These are phyloP conservation scores for Prunus mongolica DNA, from an alignment of 306 rosid species.

Conservation along the genomic window DNA sequence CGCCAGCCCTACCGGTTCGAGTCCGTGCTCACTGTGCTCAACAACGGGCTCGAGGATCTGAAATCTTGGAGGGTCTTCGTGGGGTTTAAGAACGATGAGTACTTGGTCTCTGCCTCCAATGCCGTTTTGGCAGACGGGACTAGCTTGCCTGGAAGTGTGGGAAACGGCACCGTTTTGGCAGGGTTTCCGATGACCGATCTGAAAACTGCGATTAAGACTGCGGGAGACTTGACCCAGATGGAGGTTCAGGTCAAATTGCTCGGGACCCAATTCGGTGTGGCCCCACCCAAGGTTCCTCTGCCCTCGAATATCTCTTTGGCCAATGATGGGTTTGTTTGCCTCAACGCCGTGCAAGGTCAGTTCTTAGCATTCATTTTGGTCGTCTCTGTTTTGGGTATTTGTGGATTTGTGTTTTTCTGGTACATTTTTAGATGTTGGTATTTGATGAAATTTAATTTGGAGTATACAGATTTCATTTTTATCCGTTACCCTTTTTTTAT, in stretches of 20 bases:
- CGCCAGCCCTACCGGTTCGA: slow-evolving; percentile 74
- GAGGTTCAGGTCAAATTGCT: slow-evolving; percentile 54
- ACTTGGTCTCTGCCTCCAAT: slow-evolving; percentile 63
- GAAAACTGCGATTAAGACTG: slow-evolving; percentile 83
- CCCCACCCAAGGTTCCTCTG: slow-evolving; percentile 62
- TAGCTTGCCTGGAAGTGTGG: slow-evolving; percentile 54
- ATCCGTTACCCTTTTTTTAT: neutral
- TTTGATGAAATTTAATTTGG: neutral
- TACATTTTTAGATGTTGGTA: neutral
- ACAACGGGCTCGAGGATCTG: slow-evolving; percentile 75
- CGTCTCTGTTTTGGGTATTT: neutral
- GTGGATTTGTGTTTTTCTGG: neutral
- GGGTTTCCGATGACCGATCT: slow-evolving; percentile 84
- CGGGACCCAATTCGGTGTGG: slow-evolving; percentile 83
- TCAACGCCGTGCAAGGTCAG: slow-evolving; percentile 49
- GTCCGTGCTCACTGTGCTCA: slow-evolving; percentile 62
- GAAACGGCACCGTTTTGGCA: slow-evolving; percentile 70
- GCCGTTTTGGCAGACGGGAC: slow-evolving; percentile 64
- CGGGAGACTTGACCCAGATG: slow-evolving; percentile 90
- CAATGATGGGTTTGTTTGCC: slow-evolving; percentile 71
- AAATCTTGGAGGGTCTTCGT: slow-evolving; percentile 84
- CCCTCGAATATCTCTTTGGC: slow-evolving; percentile 65
- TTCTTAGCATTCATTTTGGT: neutral
- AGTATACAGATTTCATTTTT: neutral
- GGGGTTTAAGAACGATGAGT: slow-evolving; percentile 67